These are phyloP conservation scores for Globisporangium middletonii DNA, from an alignment of 352 stramenopile species.

Conservation along the genomic window DNA sequence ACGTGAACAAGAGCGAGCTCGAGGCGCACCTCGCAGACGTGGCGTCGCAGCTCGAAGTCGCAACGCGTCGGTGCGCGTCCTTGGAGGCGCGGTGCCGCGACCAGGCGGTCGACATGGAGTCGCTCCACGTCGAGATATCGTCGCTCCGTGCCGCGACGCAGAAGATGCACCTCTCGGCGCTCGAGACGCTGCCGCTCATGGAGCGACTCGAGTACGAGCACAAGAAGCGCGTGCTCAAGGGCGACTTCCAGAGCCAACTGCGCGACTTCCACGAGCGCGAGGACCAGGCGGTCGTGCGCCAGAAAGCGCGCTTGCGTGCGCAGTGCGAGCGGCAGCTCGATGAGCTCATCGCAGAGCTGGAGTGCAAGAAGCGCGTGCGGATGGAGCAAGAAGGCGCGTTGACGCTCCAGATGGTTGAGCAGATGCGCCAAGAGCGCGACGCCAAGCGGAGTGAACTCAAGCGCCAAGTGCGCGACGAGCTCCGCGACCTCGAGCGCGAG, in stretches of 20 bases:
- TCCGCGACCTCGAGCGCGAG: conserved; percentile 43
- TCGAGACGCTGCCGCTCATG: conserved; percentile 42
- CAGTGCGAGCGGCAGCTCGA: conserved; percentile 63
- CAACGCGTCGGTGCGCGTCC: conserved; percentile 27
- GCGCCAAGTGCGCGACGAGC: conserved; percentile 35
- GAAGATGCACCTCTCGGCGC: conserved; percentile 42
- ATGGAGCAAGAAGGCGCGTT: conserved; percentile 59
- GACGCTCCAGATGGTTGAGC: conserved; percentile 38
- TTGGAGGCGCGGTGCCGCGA: conserved; percentile 47
- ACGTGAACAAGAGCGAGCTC: conserved; percentile 44
- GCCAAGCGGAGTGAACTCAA: conserved; percentile 40
- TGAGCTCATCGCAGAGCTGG: conserved; percentile 51
- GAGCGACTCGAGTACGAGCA: conserved; percentile 70
- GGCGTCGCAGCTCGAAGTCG: conserved; percentile 37
- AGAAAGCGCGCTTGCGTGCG: conserved; percentile 58
- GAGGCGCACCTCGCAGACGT: conserved; percentile 46
- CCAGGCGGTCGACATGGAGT: conserved; percentile 43
- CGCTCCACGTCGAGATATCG: conserved; percentile 44
- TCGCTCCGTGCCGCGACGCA: conserved; percentile 35
- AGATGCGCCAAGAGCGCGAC: conserved; percentile 48
- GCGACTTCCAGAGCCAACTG: conserved; percentile 57
- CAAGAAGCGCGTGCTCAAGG: conserved; percentile 55
- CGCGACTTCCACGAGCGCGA: conserved; percentile 67
- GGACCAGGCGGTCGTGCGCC: conserved; percentile 50
- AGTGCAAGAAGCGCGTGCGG: conserved; percentile 44